These are phyloP conservation scores for Aspergillus floridensis DNA, from an alignment of 2,329 filamentous ascomycete species.

Conservation along the genomic window DNA sequence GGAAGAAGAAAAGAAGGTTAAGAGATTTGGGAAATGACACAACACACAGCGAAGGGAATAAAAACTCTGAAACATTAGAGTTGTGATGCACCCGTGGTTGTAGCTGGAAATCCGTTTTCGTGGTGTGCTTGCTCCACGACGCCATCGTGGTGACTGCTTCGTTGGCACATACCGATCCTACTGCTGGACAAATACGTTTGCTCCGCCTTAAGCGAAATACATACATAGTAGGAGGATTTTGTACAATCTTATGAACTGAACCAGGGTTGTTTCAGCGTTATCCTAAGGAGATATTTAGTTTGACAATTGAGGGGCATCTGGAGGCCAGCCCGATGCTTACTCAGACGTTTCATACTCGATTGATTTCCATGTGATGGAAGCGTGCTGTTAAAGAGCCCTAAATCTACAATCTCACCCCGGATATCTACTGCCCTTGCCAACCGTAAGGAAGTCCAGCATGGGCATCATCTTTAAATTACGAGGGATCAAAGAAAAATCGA, in stretches of 20 bases:
- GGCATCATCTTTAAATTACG: background rate
- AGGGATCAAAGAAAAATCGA: slow-evolving; percentile 2
- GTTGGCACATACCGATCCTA: background rate
- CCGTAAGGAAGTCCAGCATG: background rate
- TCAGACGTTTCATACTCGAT: background rate
- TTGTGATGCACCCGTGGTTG: slow-evolving; percentile 11
- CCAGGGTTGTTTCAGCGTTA: background rate
- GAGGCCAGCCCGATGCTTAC: background rate
- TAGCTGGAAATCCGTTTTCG: slow-evolving; percentile 7
- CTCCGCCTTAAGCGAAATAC: slow-evolving; percentile 4
- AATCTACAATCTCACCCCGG: background rate
- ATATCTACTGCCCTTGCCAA: too few species aligned
- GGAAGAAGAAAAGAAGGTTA: slow-evolving; percentile 1
- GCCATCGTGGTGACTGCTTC: slow-evolving; percentile 2
- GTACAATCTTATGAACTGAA: background rate
- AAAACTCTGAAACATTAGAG: slow-evolving; percentile 4
- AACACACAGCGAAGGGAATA: background rate
- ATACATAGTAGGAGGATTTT: too few species aligned
- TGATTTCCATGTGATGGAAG: background rate
- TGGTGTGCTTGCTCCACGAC: background rate
- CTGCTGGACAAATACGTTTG: background rate
- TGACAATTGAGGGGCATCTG: background rate
- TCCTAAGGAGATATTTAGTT: background rate
- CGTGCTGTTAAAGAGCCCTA: background rate
- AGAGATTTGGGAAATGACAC: background rate